Evolutionary conservation across 257 asterid species (phyloP).

Genomic region (Echium plantagineum): DNA sequence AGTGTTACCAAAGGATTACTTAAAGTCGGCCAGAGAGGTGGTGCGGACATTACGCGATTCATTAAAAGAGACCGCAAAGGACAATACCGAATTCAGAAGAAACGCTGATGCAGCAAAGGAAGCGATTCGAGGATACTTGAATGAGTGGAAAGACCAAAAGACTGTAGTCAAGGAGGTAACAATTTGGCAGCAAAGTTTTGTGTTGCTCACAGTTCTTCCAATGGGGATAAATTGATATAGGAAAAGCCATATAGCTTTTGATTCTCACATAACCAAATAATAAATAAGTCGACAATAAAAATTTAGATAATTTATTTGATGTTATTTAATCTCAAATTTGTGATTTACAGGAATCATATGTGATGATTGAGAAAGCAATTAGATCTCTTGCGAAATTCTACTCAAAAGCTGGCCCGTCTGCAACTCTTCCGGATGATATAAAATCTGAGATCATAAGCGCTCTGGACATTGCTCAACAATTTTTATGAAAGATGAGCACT

Average conservation of each 20-base stretch:
- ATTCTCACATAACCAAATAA: too few relatives aligned
- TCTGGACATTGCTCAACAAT: conserved; percentile 48
- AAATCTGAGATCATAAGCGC: conserved; percentile 50
- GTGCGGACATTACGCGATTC: conserved; percentile 83
- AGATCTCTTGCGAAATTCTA: conserved; percentile 70
- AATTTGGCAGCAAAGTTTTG: not conserved
- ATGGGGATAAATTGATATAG: too few relatives aligned
- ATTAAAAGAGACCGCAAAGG: conserved; percentile 51
- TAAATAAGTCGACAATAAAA: too few relatives aligned
- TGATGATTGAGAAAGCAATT: conserved; percentile 70
- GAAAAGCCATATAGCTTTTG: too few relatives aligned
- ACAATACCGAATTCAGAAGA: conserved; percentile 69
- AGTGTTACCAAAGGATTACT: conserved; percentile 75
- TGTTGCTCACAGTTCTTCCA: too few relatives aligned
- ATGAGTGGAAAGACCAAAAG: conserved; percentile 70
- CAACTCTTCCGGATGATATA: conserved; percentile 54
- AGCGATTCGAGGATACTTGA: conserved; percentile 63
- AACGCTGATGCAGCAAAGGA: conserved; percentile 91
- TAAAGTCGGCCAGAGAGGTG: conserved; percentile 74
- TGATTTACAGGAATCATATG: conserved; percentile 69
- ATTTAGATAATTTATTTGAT: too few relatives aligned
- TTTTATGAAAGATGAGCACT: conserved; percentile 16
- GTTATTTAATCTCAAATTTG: too few relatives aligned
- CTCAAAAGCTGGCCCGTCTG: conserved; percentile 90
- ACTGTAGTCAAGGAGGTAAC: conserved; percentile 58